Evolutionary conservation across 176 grass and related monocot genomes (phyloP).

Genomic region (Oryza longistaminata): DNA sequence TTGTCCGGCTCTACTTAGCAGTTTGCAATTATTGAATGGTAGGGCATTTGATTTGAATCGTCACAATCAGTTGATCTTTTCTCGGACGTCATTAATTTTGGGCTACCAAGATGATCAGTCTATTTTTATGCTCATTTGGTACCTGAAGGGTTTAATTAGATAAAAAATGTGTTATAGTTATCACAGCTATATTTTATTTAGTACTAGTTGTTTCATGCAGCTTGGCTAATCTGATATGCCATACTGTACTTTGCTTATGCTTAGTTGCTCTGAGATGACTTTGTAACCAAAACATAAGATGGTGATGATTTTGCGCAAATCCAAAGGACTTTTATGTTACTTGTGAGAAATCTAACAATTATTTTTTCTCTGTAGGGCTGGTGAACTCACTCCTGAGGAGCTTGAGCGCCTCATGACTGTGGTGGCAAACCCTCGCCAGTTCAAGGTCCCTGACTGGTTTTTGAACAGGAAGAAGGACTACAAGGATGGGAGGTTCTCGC

Average conservation of each 20-base stretch:
- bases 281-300: not conserved
- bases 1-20: not conserved
- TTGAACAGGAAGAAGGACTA: conserved; percentile 80
- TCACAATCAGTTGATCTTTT: not conserved
- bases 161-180: not conserved
- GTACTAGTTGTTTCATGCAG: too few relatives aligned
- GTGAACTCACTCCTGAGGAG: conserved; percentile 42
- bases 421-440: conserved; percentile 59
- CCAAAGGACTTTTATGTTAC: not conserved
- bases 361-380: conserved; percentile 21
- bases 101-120: not conserved
- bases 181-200: not conserved
- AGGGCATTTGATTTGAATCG: too few relatives aligned
- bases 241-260: not conserved
- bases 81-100: not conserved
- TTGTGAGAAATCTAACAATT: not conserved
- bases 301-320: not conserved
- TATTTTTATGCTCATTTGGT: not conserved
- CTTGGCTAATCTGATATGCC: not conserved
- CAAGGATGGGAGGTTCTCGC: conserved; percentile 80
- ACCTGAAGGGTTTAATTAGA: not conserved
- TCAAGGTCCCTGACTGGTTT: conserved; percentile 79
- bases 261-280: too few relatives aligned
- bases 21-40: too few relatives aligned
- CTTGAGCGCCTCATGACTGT: conserved; percentile 69